Base-by-base conservation (phyloP, 2,329 filamentous ascomycete genomes). In the Chrysoporthe puriensis region DNA sequence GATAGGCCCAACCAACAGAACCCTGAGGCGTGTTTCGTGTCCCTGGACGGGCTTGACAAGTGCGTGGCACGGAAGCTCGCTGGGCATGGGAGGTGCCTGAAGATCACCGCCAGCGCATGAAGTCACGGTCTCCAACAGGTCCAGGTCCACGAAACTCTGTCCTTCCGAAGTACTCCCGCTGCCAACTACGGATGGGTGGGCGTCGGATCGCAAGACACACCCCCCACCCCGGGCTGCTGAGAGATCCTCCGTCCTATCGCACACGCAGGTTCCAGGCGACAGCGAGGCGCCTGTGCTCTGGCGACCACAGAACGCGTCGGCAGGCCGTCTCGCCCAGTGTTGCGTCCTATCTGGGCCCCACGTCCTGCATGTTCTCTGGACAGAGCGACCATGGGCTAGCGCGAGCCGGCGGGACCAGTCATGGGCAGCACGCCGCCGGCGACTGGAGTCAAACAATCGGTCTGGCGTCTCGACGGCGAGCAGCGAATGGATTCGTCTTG, bases 71-170 rank as follows among this genome's bases (percentile, higher is more conserved):
- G 67, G 60, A 46, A 58, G 36, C 50, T 34, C 54, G 50, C 67
- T 34, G 50, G 64, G 67, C 64, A 66, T 69, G 67, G 64, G 67
- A 52, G 46, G 67, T 69, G 67, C 67, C 64, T 69, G 64, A 69
- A 69, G 67, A 69, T 69, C 67, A 64, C 44, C 50, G 56, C 40
- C 64, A 57, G 59, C 60, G 64, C 60, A 67, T 68, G 62, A 65
- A 68, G 36, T 54, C 61, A 54, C 14, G 11, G 40, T 40, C 48
- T 56, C 57, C 59, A 36, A 62, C 40, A 57, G 36, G 43, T 62
- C 8, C 36, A 42, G 36, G 43, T 62, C 8, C 36, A 42, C 14
- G 7, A 36, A 34, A 48, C 36, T 46, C 8, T 48, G 18, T 59
- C 26, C 58, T 48, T 11, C 63, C 46, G 57, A 61, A 44, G 34